phyloP scores from a whole-genome alignment of 176 grass and related monocot species.

The Otatea glauca region DNA sequence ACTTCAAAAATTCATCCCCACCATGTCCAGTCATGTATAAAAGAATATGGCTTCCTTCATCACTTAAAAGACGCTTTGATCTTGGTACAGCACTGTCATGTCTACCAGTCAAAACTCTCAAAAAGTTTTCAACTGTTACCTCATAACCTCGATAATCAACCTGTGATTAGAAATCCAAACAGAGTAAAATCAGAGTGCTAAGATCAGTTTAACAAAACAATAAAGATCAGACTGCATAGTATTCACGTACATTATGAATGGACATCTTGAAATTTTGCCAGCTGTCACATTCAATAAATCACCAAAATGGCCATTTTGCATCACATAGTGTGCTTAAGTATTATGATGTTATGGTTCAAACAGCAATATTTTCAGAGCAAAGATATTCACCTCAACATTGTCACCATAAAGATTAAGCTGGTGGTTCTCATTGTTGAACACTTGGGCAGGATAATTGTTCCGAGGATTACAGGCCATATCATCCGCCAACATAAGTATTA shows the following conservation, averaged over 20 bases:
- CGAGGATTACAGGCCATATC: constrained; percentile 96
- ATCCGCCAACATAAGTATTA: constrained; percentile 98
- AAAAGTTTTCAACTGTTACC: constrained; percentile 95
- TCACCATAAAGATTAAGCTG: constrained; percentile 94
- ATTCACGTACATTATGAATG: background rate
- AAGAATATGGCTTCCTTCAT: constrained; percentile 98
- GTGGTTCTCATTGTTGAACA: constrained; percentile 99
- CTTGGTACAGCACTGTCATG: constrained; percentile 80
- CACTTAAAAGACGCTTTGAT: constrained; percentile 93
- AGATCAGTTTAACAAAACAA: background rate
- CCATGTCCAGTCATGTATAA: constrained; percentile 99
- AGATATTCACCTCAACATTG: constrained; percentile 84
- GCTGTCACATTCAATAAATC: background rate
- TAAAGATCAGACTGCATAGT: background rate
- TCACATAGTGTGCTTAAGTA: background rate
- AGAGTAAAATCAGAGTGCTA: constrained; percentile 19
- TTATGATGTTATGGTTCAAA: constrained; percentile 32
- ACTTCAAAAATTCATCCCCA: constrained; percentile 97
- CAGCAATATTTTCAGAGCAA: constrained; percentile 17
- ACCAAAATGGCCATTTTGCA: background rate
- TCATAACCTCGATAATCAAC: constrained; percentile 98
- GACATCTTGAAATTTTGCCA: constrained; percentile 11
- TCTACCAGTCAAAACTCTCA: constrained; percentile 87
- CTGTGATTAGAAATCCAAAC: constrained; percentile 44
- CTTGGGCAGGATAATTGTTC: constrained; percentile 96